Conservation (phyloP, 108 stramenopile genomes). For the Fragilaria crotonensis region DNA sequence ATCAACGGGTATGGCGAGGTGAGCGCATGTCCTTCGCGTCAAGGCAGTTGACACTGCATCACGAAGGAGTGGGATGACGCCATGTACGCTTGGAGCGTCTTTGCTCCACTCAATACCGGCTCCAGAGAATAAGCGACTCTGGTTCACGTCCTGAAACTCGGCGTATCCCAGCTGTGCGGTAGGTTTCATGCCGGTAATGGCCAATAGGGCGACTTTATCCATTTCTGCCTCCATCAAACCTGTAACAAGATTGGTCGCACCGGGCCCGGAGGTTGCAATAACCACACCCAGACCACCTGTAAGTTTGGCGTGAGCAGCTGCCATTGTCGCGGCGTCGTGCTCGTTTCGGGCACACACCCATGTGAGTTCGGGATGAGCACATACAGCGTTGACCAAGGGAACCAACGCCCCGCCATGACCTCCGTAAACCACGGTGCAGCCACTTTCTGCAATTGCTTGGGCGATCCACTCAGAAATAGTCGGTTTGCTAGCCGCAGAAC, state of each 20-base stretch:
- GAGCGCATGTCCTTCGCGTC: slow-evolving; percentile 26
- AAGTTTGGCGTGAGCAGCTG: slow-evolving; percentile 41
- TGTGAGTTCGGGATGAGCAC: slow-evolving; percentile 23
- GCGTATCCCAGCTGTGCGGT: slow-evolving; percentile 15
- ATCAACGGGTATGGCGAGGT: slow-evolving; percentile 38
- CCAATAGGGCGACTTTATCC: slow-evolving; percentile 34
- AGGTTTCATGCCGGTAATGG: slow-evolving; percentile 38
- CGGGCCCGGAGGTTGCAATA: slow-evolving; percentile 41
- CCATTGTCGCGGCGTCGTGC: slow-evolving; percentile 23
- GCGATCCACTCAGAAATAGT: slow-evolving; percentile 8
- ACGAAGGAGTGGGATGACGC: slow-evolving; percentile 30
- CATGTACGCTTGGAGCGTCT: slow-evolving; percentile 11
- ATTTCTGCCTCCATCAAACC: slow-evolving; percentile 34
- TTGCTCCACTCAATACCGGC: slow-evolving; percentile 26
- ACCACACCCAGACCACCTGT: slow-evolving; percentile 28
- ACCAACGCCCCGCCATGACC: slow-evolving; percentile 46
- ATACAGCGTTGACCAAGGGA: slow-evolving; percentile 34
- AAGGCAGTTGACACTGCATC: slow-evolving; percentile 33
- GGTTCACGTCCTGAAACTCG: slow-evolving; percentile 47
- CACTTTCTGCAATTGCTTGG: slow-evolving; percentile 13
- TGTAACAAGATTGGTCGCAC: slow-evolving; percentile 30
- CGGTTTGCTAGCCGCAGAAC: too few species aligned
- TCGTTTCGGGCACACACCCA: slow-evolving; percentile 43
- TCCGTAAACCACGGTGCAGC: slow-evolving; percentile 19
- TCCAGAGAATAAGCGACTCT: slow-evolving; percentile 30